phyloP scores from a whole-genome alignment of 192 early-diverging fungal species.

The Rhizophagus prolifer region DNA sequence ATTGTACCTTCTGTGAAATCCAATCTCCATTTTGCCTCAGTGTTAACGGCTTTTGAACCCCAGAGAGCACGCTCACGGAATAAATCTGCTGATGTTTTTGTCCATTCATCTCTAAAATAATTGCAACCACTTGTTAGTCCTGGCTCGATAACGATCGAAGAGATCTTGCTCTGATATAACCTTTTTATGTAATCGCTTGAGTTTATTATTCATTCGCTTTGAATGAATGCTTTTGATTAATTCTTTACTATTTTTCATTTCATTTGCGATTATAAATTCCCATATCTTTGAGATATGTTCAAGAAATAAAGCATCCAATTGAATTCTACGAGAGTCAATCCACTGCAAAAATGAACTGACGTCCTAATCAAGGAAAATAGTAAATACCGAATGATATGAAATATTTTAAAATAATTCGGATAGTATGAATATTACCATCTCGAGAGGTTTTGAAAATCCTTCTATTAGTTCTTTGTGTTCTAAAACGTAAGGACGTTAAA shows the following conservation, averaged over 20 bases:
- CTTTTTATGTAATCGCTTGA: conserved; percentile 50
- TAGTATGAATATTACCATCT: conserved; percentile 41
- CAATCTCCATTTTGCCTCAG: conserved; percentile 45
- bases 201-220: conserved; percentile 51
- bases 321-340: conserved; percentile 49
- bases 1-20: conserved; percentile 56
- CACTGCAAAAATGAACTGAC: conserved; percentile 55
- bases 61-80: conserved; percentile 63
- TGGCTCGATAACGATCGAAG: conserved; percentile 49
- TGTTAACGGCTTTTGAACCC: conserved; percentile 44
- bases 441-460: conserved; percentile 54
- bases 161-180: conserved; percentile 45
- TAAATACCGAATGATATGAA: not conserved
- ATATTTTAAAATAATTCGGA: not conserved
- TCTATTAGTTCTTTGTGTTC: conserved; percentile 54
- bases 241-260: conserved; percentile 54
- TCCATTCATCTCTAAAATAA: conserved; percentile 63
- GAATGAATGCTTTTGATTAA: conserved; percentile 43
- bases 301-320: conserved; percentile 57
- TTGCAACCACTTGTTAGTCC: conserved; percentile 58
- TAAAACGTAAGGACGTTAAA: not conserved
- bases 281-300: conserved; percentile 56
- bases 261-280: conserved; percentile 54
- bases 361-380: conserved; percentile 41
- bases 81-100: conserved; percentile 49